Evolutionary conservation across 768 basidiomycete species (phyloP), one percentile per base, ranked within the genome.

Genomic region (Tubosaeta sp.): DNA sequence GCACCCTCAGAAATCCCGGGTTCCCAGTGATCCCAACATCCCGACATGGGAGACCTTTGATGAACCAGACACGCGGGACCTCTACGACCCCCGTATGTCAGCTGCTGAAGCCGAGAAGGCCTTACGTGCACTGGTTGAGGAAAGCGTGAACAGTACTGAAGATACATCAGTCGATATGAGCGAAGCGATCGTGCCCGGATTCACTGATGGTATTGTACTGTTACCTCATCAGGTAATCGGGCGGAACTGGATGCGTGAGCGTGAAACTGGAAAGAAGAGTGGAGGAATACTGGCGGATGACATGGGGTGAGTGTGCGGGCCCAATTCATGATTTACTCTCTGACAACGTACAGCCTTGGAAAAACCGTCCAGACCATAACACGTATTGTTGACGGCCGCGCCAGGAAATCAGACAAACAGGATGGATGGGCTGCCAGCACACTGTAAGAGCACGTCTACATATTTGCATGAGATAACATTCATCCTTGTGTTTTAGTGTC

Each of bases 201-300:
- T 97, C 66, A 74, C 74, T 4, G 81, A 85, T 1, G 80, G 80
- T 1, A 79, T 92, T 19, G 73, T 63, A 41, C 73, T 98, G 19
- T 74, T 95, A 58, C 88, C 91, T 2, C 95, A 97, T 68, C 97
- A 99, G 61, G 75, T 97, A 9, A 72, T 89, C 44, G 91, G 92
- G 19, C 77, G 93, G 0, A 69, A 70, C 25, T 99, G 95, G 95
- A 94, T 99, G 88, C 74, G 74, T 22, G 82, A 85, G 7, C 79
- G 95, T 17, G 95, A 98, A 69, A 68, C 76, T 8, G 84, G 82
- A 31, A 91, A 90, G 69, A 83, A 85, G 59, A 73, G 62, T 7
- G 95, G 95, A 1, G 95, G 95, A 0, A 93, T 97, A 58, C 72
- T 97, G 13, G 93, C 93, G 5, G 94, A 97, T 65, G 90, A 90